These are phyloP conservation scores for Citrus maxima DNA, from an alignment of 345 rosid species.

Conservation along the genomic window DNA sequence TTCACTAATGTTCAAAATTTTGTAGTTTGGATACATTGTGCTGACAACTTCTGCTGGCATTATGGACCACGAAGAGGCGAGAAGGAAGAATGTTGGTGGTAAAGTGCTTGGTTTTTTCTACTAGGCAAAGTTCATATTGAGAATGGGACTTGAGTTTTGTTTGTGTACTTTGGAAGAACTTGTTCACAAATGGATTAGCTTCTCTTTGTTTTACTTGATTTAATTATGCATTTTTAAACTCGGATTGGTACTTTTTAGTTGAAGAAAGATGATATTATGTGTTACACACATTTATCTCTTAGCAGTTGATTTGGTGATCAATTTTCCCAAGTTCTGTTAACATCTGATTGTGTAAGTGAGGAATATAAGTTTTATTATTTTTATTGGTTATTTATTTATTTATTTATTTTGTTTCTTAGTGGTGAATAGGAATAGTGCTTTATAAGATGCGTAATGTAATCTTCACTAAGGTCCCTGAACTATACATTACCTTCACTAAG, in stretches of 20 bases:
- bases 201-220: background rate
- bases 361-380: background rate
- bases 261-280: background rate
- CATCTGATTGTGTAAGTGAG: background rate
- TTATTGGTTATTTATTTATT: no score
- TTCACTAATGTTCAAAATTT: background rate
- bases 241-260: background rate
- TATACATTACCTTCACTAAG: no score
- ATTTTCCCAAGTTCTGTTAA: background rate
- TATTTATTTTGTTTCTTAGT: no score
- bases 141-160: slow-evolving; percentile 3
- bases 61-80: slow-evolving; percentile 55
- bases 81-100: slow-evolving; percentile 54
- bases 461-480: no score
- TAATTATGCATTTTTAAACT: slow-evolving; percentile 9
- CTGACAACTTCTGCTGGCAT: slow-evolving; percentile 52
- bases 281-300: background rate
- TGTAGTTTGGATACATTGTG: slow-evolving; percentile 51
- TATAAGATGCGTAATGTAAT: no score
- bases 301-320: background rate
- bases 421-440: no score
- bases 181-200: slow-evolving; percentile 2
- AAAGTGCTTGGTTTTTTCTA: slow-evolving; percentile 53
- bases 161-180: slow-evolving; percentile 11
- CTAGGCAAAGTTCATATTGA: slow-evolving; percentile 11